These are phyloP conservation scores for Myxozyma sirexii DNA, from an alignment of 805 yeast genomes.

Conservation along the genomic window DNA sequence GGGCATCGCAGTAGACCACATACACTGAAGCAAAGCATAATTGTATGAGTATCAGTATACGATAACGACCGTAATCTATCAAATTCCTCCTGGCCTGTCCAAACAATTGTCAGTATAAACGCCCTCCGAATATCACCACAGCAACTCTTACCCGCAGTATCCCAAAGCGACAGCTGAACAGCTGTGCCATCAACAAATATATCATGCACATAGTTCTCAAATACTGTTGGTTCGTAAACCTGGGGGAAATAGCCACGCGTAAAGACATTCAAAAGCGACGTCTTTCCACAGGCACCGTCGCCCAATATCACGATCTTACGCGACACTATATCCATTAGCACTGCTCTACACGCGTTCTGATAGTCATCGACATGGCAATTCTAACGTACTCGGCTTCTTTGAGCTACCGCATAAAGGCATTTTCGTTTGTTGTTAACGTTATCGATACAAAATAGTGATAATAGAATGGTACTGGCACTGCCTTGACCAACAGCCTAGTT, in stretches of 20 bases:
- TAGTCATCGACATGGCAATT: background rate
- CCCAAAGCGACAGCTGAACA: slow-evolving; percentile 93
- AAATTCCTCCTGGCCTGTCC: slow-evolving; percentile 78
- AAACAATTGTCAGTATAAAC: background rate
- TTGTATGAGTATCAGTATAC: slow-evolving; percentile 94
- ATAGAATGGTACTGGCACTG: background rate
- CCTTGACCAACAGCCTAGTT: background rate
- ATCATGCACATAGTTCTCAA: slow-evolving; percentile 96
- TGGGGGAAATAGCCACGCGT: slow-evolving; percentile 98
- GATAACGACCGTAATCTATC: slow-evolving; percentile 90
- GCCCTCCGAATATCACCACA: background rate
- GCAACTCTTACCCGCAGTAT: slow-evolving; percentile 74
- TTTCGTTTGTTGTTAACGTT: background rate
- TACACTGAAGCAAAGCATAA: slow-evolving; percentile 79
- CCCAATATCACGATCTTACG: slow-evolving; percentile 36
- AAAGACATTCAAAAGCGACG: slow-evolving; percentile 90
- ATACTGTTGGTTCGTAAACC: slow-evolving; percentile 97
- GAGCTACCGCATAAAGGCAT: slow-evolving; percentile 47
- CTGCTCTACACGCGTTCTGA: background rate
- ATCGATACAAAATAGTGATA: background rate
- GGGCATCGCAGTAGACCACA: background rate
- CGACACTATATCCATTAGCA: slow-evolving; percentile 12
- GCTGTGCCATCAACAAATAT: slow-evolving; percentile 93
- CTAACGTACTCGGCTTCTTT: slow-evolving; percentile 30
- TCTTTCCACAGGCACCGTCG: slow-evolving; percentile 86